These are phyloP conservation scores for Aspergillus sp. DNA, from an alignment of 2,329 filamentous ascomycete genomes.

Conservation along the genomic window DNA sequence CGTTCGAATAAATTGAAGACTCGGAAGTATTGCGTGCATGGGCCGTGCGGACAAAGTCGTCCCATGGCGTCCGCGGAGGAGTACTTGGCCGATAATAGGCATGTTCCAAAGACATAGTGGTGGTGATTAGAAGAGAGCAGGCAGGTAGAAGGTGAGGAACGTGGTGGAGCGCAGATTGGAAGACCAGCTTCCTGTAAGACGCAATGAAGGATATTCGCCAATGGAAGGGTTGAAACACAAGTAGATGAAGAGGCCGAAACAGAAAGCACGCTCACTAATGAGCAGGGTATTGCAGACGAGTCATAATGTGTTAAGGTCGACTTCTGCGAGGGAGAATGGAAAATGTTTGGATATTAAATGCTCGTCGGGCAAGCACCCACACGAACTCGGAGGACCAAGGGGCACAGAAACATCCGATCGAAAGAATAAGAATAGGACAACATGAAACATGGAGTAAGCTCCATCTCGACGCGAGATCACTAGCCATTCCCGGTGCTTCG, in stretches of 20 bases:
- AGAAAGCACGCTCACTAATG: slow-evolving; percentile 16
- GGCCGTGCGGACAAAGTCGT: slow-evolving; percentile 29
- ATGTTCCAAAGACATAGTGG: slow-evolving; percentile 42
- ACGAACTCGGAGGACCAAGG: slow-evolving; percentile 22
- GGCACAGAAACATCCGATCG: slow-evolving; percentile 21
- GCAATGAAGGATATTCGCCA: slow-evolving; percentile 12
- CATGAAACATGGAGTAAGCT: slow-evolving; percentile 41
- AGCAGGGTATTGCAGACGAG: slow-evolving; percentile 17
- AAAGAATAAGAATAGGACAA: slow-evolving; percentile 30
- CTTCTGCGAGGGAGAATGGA: slow-evolving; percentile 22
- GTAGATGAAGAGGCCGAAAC: slow-evolving; percentile 15
- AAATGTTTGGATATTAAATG: slow-evolving; percentile 43
- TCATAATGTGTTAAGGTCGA: slow-evolving; percentile 19
- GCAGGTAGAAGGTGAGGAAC: not conserved
- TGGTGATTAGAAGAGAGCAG: not conserved
- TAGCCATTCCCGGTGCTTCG: slow-evolving; percentile 27
- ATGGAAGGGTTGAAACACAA: slow-evolving; percentile 16
- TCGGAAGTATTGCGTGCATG: slow-evolving; percentile 66
- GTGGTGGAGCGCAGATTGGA: slow-evolving; percentile 9
- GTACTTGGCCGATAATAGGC: slow-evolving; percentile 46
- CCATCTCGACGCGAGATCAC: slow-evolving; percentile 31
- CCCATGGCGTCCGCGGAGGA: slow-evolving; percentile 39
- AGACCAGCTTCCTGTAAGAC: slow-evolving; percentile 24
- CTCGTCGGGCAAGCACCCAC: slow-evolving; percentile 17
- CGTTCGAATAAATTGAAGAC: slow-evolving; percentile 63